Evolutionary conservation across 2,329 filamentous ascomycete genomes (phyloP).

Genomic region (Fusarium incarnatum): DNA sequence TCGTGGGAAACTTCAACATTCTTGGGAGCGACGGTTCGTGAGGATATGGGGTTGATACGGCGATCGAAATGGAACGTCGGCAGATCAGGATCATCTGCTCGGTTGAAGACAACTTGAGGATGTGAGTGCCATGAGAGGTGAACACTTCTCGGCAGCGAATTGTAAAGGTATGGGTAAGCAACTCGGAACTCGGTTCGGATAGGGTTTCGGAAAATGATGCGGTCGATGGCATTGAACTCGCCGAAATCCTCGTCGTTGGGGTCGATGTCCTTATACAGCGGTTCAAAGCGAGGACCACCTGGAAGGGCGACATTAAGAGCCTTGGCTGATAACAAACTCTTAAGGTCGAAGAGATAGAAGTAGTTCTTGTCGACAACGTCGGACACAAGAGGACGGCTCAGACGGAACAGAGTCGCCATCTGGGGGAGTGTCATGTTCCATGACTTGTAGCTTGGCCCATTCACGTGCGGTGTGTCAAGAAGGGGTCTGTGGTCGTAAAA

Average conservation of each 20-base stretch:
- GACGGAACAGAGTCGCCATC: conserved; percentile 93
- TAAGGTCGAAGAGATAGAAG: conserved; percentile 95
- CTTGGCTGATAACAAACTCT: conserved; percentile 95
- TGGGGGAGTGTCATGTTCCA: conserved; percentile 95
- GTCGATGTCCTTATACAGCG: conserved; percentile 97
- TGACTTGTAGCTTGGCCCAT: conserved; percentile 94
- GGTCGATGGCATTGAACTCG: conserved; percentile 99
- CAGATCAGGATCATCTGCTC: conserved; percentile 86
- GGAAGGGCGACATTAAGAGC: conserved; percentile 96
- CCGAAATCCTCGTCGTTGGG: conserved; percentile 99
- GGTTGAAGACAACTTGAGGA: conserved; percentile 91
- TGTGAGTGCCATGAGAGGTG: conserved; percentile 94
- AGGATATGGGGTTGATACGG: conserved; percentile 97
- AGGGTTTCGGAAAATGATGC: conserved; percentile 96
- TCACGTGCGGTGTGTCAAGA: conserved; percentile 91
- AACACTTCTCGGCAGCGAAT: conserved; percentile 93
- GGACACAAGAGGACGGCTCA: conserved; percentile 90
- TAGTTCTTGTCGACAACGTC: conserved; percentile 97
- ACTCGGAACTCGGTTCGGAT: conserved; percentile 97
- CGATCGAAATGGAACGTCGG: conserved; percentile 98
- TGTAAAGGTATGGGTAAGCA: conserved; percentile 94
- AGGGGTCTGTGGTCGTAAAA: conserved; percentile 96
- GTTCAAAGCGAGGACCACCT: conserved; percentile 96
- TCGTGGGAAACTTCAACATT: conserved; percentile 94
- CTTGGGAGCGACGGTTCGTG: conserved; percentile 90